phyloP scores from a whole-genome alignment of 202 grass and related monocot genomes.

The Dendrocalamus latiflorus region DNA sequence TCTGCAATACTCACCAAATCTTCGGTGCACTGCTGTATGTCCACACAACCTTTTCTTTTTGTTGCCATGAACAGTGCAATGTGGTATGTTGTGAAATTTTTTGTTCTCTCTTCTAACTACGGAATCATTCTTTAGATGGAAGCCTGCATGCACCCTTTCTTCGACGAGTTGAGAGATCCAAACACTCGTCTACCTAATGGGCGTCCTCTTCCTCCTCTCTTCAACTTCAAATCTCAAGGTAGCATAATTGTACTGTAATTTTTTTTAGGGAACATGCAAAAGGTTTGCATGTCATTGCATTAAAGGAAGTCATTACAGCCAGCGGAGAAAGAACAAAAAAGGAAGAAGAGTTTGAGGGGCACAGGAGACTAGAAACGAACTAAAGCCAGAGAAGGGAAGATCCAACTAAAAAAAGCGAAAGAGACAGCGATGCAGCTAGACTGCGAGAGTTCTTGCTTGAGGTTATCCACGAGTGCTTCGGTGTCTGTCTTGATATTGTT shows the following conservation, averaged over 20 bases:
- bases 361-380: too few species aligned
- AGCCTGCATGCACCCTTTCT: conserved; percentile 95
- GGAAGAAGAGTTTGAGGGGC: too few species aligned
- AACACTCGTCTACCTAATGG: conserved; percentile 76
- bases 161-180: conserved; percentile 89
- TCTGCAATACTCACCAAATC: conserved; percentile 91
- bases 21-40: conserved; percentile 90
- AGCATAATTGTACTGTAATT: background rate
- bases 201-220: conserved; percentile 77
- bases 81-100: background rate
- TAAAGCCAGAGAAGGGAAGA: too few species aligned
- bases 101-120: conserved; percentile 10
- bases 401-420: too few species aligned
- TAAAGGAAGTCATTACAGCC: too few species aligned
- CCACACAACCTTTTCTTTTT: background rate
- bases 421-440: too few species aligned
- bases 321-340: too few species aligned
- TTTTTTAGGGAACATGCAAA: too few species aligned
- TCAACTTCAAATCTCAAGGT: conserved; percentile 93
- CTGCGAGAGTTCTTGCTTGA: too few species aligned
- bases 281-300: too few species aligned
- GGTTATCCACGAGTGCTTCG: too few species aligned
- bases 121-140: conserved; percentile 58
- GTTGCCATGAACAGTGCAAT: background rate
- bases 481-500: too few species aligned